Base-by-base conservation (phyloP, 176 grass and related monocot species). In the Hyparrhenia diplandra region DNA sequence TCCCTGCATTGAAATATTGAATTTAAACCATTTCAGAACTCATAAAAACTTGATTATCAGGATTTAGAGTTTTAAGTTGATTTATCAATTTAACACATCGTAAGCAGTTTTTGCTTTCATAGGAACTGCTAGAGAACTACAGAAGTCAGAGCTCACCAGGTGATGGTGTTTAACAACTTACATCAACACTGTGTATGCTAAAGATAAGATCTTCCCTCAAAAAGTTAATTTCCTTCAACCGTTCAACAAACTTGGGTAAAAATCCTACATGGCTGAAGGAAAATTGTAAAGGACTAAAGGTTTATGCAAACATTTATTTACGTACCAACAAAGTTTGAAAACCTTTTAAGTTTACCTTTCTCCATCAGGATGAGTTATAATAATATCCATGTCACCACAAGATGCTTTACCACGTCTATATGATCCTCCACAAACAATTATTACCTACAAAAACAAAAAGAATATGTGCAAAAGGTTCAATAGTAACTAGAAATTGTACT, bases 351-450 rank as follows among this genome's bases (percentile, higher is more conserved):
- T 69, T 75, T 88, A 98, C 95, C 95, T 98, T 85, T 87, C 55
- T 70, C 92, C 90, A 89, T 98, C 90, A 81, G 84, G 86, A 80
- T 98, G 95, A 86, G 95, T 98, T 43, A 98, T 88, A 55, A 98
- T 32, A 76, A 98, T 89, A 82, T 98, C 95, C 80, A 98, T 85
- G 85, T 98, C 95, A 25, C 95, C 95, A 47, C 95, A 94, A 85
- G 92, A 93, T 87, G 95, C 65, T 88, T 98, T 98, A 66, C 95
- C 95, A 82, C 95, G 92, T 39, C 92, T 94, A 77, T 98, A 98
- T 35, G 95, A 98, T 91, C 95, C 95, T 81, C 95, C 92, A 37
- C 95, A 94, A 82, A 98, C 71, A 85, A 98, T 84, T 78, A 86
- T 78, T 75, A 93, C 86, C 95, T 98, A 77, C 75, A 88, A 77